Base-by-base conservation (phyloP, 352 stramenopile species). In the Pelagophyceae sp. region DNA sequence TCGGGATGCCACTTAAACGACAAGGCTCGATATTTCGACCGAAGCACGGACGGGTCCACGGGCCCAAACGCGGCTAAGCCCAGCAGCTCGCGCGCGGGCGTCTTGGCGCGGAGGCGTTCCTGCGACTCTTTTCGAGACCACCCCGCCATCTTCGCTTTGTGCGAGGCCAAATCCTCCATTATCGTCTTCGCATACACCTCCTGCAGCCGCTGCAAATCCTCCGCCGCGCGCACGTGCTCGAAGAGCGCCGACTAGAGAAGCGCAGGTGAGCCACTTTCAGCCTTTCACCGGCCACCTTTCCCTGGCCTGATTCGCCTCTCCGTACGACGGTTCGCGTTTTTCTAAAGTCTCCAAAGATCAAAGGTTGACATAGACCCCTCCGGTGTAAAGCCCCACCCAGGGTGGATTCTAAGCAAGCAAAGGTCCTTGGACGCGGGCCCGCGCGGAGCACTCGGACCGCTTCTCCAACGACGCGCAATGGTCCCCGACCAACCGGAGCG, bases 1-100 rank as follows among this genome's bases (percentile, higher is more conserved):
- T 71, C 61, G 3, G 61, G 61, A 31, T 71, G 61, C 61, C 61
- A 71, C 61, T 71, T 37, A 17, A 71, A 29, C 11, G 29, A 40
- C 11, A 40, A 19, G 5, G 11, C 11, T 3, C 61, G 61, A 31
- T 71, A 71, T 27, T 27, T 31, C n/a, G 5, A 25, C 11, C 29
- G 17, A 31, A 71, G 3, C 61, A 19, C 27, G 29, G 11, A 11
- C 11, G 45, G n/a, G 15, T 37, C 29, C 3, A 29, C 11, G 3
- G 15, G 33, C 29, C 61, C 15, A 3, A 31, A 15, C 15, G 1
- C 27, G 15, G 17, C n/a, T 3, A 71, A 25, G 29, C 61, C 61
- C 3, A 71, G 61, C n/a, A 71, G 1, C 33, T 71, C 61, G n/a
- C 29, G 61, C 3, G 61, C n/a, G 15, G 3, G 11, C 15, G 20